A percentile compares a stretch with the other conserved stretches of the same genome.
These are phyloP conservation scores for Ettlia oleoabundans DNA, from an alignment of 139 green algal genomes.

Conservation along the genomic window DNA sequence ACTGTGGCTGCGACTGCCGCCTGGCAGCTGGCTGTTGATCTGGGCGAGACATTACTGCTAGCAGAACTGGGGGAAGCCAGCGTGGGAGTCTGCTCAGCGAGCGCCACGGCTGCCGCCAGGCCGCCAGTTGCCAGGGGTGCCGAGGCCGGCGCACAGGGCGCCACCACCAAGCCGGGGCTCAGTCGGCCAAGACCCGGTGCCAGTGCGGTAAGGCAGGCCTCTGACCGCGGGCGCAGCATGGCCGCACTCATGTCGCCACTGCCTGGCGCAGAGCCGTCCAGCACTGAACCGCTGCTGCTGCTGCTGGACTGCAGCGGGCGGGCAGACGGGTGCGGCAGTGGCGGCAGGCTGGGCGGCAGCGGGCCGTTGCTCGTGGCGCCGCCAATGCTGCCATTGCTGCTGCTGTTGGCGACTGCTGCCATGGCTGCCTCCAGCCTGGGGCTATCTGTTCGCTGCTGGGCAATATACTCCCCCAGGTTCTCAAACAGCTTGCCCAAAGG, in stretches of 20 bases:
- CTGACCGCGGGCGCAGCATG: slow-evolving; percentile 16
- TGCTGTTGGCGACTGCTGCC: background rate
- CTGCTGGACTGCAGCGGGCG: background rate
- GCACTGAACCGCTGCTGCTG: background rate
- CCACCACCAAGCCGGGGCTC: background rate
- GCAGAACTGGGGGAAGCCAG: background rate
- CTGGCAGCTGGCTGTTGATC: background rate
- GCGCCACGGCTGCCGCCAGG: background rate
- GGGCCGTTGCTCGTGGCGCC: no score
- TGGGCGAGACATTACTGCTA: slow-evolving; percentile 19
- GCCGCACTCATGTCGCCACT: background rate
- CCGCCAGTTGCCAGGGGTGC: background rate
- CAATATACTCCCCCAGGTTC: slow-evolving; percentile 36
- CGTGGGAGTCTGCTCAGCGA: background rate
- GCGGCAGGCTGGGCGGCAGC: slow-evolving; percentile 5
- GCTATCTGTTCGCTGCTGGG: background rate
- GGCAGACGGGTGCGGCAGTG: background rate
- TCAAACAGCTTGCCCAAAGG: slow-evolving; percentile 41
- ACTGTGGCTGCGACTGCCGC: background rate
- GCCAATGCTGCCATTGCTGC: no score
- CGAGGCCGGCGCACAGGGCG: background rate
- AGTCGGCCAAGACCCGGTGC: background rate
- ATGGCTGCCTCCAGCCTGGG: background rate
- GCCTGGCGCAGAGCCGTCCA: background rate
- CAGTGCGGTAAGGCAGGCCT: slow-evolving; percentile 3